Conservation (phyloP, 2,329 filamentous ascomycete species). For the Aspergillus jensenii region DNA sequence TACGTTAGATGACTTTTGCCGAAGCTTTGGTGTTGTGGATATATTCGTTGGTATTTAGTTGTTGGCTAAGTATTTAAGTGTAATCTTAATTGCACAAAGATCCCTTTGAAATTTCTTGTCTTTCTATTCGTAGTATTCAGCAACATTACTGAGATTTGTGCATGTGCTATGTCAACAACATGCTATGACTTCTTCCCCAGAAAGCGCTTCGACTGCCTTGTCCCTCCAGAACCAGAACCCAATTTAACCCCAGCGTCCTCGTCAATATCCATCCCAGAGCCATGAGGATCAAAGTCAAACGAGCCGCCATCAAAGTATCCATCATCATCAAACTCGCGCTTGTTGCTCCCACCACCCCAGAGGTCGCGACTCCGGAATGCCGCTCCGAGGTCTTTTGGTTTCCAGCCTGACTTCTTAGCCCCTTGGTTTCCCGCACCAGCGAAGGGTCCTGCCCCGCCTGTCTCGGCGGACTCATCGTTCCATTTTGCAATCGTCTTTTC, state of each 20-base stretch:
- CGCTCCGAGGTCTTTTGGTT: constrained; percentile 10
- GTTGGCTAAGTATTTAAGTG: constrained; percentile 5
- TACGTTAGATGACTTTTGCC: constrained; percentile 30
- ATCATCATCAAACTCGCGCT: constrained; percentile 43
- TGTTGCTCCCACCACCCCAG: constrained; percentile 31
- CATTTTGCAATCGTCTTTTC: constrained; percentile 50
- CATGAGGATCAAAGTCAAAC: constrained; percentile 27
- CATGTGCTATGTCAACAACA: background rate
- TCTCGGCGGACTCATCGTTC: constrained; percentile 17
- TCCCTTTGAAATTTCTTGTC: background rate
- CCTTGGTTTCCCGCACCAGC: background rate
- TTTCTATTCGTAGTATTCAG: background rate
- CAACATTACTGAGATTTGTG: background rate
- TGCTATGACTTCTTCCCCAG: constrained; percentile 35
- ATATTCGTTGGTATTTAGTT: constrained; percentile 15
- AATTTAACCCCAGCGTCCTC: constrained; percentile 30
- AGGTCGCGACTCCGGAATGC: constrained; percentile 13
- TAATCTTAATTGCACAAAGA: constrained; percentile 7
- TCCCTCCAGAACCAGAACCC: constrained; percentile 17
- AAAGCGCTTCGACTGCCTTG: constrained; percentile 37
- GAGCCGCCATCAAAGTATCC: constrained; percentile 36
- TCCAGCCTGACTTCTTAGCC: constrained; percentile 12
- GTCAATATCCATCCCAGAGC: constrained; percentile 42
- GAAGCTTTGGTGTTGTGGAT: constrained; percentile 23
- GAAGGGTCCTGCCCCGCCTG: background rate